phyloP scores from a whole-genome alignment of 192 early-diverging fungal species.

The Cetraspora pellucida region DNA sequence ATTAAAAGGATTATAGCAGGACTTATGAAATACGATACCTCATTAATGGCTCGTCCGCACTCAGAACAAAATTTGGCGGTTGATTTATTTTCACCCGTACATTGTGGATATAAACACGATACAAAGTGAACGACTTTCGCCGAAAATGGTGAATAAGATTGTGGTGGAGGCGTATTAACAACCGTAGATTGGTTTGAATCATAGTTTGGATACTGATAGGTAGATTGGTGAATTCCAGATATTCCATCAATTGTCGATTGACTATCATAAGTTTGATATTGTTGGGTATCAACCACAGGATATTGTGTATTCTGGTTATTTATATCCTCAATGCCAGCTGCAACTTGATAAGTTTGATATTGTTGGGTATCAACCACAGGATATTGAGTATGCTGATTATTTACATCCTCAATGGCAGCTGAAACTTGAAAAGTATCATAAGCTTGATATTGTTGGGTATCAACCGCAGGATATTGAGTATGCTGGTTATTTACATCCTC shows the following conservation, averaged over 20 bases:
- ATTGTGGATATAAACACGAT: constrained; percentile 51
- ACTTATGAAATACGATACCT: constrained; percentile 45
- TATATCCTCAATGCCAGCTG: no score
- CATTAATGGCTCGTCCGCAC: constrained; percentile 54
- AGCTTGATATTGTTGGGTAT: no score
- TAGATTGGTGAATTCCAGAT: background rate
- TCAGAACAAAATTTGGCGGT: constrained; percentile 63
- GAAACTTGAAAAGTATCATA: no score
- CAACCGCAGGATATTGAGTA: no score
- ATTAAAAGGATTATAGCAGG: constrained; percentile 32
- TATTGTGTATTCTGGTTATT: no score
- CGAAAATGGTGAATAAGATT: background rate
- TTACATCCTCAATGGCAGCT: no score
- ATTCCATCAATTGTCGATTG: background rate
- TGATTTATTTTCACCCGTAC: constrained; percentile 56
- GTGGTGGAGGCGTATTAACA: background rate
- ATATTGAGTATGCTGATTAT: no score
- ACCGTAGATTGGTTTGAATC: no score
- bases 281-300: no score
- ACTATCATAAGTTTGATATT: background rate
- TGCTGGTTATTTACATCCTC: no score
- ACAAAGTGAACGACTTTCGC: background rate
- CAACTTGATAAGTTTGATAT: no score
- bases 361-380: no score
- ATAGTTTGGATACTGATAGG: background rate